Base-by-base conservation (phyloP, 2,329 filamentous ascomycete species). In the Thielaviopsis populi region DNA sequence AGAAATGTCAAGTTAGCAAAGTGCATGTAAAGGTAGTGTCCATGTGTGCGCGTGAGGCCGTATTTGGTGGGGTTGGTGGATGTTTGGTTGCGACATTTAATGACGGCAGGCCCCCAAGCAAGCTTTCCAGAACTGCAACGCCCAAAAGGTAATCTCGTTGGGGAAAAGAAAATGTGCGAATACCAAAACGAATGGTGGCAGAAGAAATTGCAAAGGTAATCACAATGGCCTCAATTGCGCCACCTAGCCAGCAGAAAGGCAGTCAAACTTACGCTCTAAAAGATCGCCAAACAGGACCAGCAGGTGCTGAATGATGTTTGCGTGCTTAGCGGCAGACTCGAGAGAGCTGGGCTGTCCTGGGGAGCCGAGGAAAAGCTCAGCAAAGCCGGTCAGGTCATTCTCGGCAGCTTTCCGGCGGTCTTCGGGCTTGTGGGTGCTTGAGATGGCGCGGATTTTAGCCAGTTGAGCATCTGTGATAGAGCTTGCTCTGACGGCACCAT, bases 381-480 rank as follows among this genome's bases (percentile, higher is more conserved):
- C 83, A 76, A 96, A 99, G 68, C 86, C 89, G 69, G 86, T 81
- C 27, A 92, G 76, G 75, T 96, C 89, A 64, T 76, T 77, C 73
- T 95, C 88, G 67, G 97, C 85, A 19, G 85, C 87, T 72, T 92
- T 84, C 73, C 86, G 87, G 72, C 91, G 84, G 76, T 91, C 88
- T 69, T 97, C 94, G 43, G 73, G 69, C 75, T 90, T 94, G 75
- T 91, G 88, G 69, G 94, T 89, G 77, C 96, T 97, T 75, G 97
- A 94, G 70, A 97, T 89, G 67, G 91, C 89, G 75, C 91, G 91
- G 77, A 99, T 96, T 81, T 91, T 92, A 78, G 88, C 89, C 70
- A 96, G 83, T 75, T 99, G 92, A 69, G 88, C 86, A 69, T 97
- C 92, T 65, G 89, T 95, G 76, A 99, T 88, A 72, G 90, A 94